Base-by-base conservation (phyloP, 306 rosid genomes). In the Macrotyloma uniflorum region DNA sequence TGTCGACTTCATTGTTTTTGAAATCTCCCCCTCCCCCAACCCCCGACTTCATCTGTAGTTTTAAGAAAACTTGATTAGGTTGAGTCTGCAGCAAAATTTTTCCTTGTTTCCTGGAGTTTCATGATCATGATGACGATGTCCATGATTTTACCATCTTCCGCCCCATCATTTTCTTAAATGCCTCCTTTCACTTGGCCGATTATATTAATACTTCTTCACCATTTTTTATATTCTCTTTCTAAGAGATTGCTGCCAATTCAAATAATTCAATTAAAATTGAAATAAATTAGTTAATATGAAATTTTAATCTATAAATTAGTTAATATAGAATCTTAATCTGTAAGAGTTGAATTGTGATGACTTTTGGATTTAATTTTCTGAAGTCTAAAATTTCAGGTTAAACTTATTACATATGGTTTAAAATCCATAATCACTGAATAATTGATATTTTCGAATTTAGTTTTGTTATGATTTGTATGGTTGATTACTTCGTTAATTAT, bases 71-170 rank as follows among this genome's bases (percentile, higher is more conserved):
- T 71, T 77, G 22, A 73, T 36, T 86, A 83, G 80, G 80, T 65
- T 55, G 86, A 86, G 75, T 72, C 63, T 6, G 80, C 80, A 32
- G 51, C 78, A 77, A 40, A 74, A 59, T 32, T 80, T 75, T 84
- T 35, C 82, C 84, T 64, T 74, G 78, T 84, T 36, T 46, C 51
- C 75, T 69, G 87, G 64, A 45, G 46, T 83, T 49, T 79, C 84
- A 58, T 78, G 86, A 82, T 69, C 84, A 86, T 32, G 83, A 81
- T 69, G 78, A 80, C 73, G n/a, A n/a, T n/a, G n/a, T n/a, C n/a
- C n/a, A n/a, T n/a, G 74, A 42, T 12, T 64, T 59, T 61, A 68
- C 73, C 18, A 70, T 24, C 75, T 62, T 32, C 14, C 46, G 26
- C 53, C 22, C 71, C 72, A 42, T 33, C 77, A 32, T 32, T 47